Evolutionary conservation across 805 yeast species (phyloP), one percentile per base, ranked within the genome.

Genomic region (Vanderwaltozyma polyspora): DNA sequence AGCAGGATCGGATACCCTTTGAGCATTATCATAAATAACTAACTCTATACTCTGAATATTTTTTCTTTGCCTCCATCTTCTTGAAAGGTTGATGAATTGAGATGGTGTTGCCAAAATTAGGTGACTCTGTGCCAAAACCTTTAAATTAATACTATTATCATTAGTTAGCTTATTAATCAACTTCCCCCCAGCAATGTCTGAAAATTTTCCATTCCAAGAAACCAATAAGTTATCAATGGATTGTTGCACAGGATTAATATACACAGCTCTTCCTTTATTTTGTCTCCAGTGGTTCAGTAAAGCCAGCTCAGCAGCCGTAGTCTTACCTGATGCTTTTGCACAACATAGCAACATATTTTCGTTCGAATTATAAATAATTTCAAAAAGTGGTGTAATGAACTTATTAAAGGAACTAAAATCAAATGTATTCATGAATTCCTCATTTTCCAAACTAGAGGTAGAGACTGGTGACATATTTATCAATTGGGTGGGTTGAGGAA

Each of bases 51-150:
- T 52, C 39, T 79, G 84, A 5, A 89, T 63, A 42, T 74, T 74
- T 43, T 72, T 74, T 36, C 93, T 66, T 42, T 76, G 80, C 44
- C 77, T 77, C 97, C 97, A 87, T 31, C 86, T 66, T 40, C 89
- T 70, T 0, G 94, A 72, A 1, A 86, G 47, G 4, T 63, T 43
- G 40, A 83, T 87, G 63, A 85, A 81, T 41, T 83, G 89, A 16
- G 61, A 65, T 0, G 95, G 94, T 0, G 96, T 85, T 4, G 84
- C 74, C 11, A 89, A 55, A 13, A 84, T 58, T 34, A 89, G 55
- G 51, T 86, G 89, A 36, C 74, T 70, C 21, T 63, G 60, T 1
- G 75, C 74, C 6, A 86, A 46, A 3, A 74, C 44, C 33, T 65
- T 62, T 38, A 78, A 48, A 48, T 86, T 91, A 1, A 57, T 46